Percentiles rank a stretch among this genome's conserved stretches.
phyloP scores from a whole-genome alignment of 768 basidiomycete genomes.

The Suillus hirtellus region DNA sequence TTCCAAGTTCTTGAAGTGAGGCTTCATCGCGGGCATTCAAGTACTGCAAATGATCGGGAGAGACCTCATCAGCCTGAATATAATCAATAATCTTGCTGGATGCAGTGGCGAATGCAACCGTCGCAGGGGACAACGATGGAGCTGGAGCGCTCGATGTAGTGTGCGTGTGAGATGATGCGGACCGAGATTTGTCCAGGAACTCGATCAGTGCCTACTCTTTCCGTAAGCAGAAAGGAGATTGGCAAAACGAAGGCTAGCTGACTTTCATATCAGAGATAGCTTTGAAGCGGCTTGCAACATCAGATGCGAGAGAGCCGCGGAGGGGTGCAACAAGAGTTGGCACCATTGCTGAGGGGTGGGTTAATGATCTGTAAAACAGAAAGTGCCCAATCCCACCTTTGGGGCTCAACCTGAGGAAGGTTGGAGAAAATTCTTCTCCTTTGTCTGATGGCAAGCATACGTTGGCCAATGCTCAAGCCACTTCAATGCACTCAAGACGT shows the following conservation, averaged over 20 bases:
- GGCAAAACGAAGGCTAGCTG: background rate
- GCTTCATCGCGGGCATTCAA: conserved; percentile 58
- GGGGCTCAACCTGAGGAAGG: conserved; percentile 77
- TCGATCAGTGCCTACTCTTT: conserved; percentile 63
- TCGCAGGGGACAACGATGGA: conserved; percentile 75
- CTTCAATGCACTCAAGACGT: conserved; percentile 15
- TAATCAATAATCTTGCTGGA: conserved; percentile 42
- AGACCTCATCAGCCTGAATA: conserved; percentile 60
- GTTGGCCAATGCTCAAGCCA: background rate
- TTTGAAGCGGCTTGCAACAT: conserved; percentile 78
- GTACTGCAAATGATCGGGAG: conserved; percentile 61
- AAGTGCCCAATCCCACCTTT: conserved; percentile 47
- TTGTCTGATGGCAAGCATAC: conserved; percentile 44
- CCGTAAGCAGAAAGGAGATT: background rate
- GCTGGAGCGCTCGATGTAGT: conserved; percentile 75
- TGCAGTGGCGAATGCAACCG: conserved; percentile 58
- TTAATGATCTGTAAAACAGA: conserved; percentile 15
- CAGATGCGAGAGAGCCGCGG: conserved; percentile 65
- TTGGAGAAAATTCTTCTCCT: conserved; percentile 76
- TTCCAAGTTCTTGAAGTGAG: conserved; percentile 51
- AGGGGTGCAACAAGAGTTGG: conserved; percentile 87
- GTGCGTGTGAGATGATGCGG: conserved; percentile 61
- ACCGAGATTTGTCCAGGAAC: conserved; percentile 84
- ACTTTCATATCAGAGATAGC: conserved; percentile 78
- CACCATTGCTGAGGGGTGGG: conserved; percentile 57